A percentile compares a stretch with the other conserved stretches of the same genome.
Evolutionary conservation across 345 rosid species (phyloP).

Genomic region (Corymbia maculata): DNA sequence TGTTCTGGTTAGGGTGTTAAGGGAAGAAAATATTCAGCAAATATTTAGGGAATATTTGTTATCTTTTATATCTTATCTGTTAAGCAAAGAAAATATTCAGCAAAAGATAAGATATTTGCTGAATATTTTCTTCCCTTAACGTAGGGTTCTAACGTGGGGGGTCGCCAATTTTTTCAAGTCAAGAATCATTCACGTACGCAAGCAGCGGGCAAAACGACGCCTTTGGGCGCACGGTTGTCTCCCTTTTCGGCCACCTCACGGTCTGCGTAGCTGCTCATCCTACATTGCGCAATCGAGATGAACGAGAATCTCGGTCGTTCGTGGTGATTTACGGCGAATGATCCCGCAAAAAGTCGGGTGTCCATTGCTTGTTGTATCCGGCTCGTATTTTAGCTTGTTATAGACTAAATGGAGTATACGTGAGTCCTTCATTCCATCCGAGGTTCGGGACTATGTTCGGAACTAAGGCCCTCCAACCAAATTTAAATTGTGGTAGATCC

Average conservation of each 20-base stretch:
- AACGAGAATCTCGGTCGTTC: neutral
- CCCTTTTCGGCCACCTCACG: neutral
- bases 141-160: neutral
- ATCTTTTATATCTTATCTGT: too few species aligned
- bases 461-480: neutral
- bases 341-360: neutral
- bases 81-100: too few species aligned
- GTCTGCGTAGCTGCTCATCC: neutral
- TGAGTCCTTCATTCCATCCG: neutral
- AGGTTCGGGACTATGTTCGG: neutral
- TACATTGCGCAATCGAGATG: neutral
- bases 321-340: neutral
- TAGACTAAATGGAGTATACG: neutral
- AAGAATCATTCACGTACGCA: neutral
- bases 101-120: too few species aligned
- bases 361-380: neutral
- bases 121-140: too few species aligned
- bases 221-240: neutral
- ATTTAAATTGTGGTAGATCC: neutral
- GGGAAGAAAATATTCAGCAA: too few species aligned
- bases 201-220: neutral
- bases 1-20: neutral
- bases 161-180: neutral
- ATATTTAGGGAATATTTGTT: too few species aligned
- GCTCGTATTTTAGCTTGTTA: neutral